These are phyloP conservation scores for Silene uniflora DNA, from an alignment of 148 eudicot genomes.

Conservation along the genomic window DNA sequence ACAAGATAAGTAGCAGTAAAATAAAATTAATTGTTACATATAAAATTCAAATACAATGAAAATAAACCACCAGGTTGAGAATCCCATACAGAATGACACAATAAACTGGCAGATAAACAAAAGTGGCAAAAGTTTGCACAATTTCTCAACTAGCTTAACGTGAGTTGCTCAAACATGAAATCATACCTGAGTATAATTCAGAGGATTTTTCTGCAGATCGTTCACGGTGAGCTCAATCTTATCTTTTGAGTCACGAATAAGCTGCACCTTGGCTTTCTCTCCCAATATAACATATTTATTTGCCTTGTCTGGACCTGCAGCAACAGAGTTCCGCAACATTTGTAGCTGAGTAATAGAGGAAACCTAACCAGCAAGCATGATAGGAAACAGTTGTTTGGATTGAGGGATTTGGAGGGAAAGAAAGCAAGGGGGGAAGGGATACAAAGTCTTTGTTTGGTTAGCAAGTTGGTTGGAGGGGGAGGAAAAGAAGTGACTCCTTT, in stretches of 20 bases:
- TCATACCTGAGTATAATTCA: slow-evolving; percentile 87
- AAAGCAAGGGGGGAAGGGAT: too few relatives aligned
- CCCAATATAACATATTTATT: slow-evolving; percentile 75
- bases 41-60: not conserved
- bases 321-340: not conserved
- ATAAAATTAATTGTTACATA: not conserved
- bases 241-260: slow-evolving; percentile 78
- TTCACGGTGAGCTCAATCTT: slow-evolving; percentile 55
- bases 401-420: too few relatives aligned
- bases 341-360: not conserved
- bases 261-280: slow-evolving; percentile 90
- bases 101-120: not conserved
- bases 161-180: not conserved
- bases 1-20: slow-evolving; percentile 1
- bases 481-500: too few relatives aligned
- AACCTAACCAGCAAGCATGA: not conserved
- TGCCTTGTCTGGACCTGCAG: slow-evolving; percentile 75
- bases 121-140: not conserved
- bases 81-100: too few relatives aligned
- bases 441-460: too few relatives aligned
- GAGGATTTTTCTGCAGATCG: slow-evolving; percentile 80
- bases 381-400: too few relatives aligned
- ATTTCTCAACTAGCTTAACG: not conserved
- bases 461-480: too few relatives aligned
- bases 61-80: not conserved